Conservation (phyloP, 306 rosid genomes). For the Prunus mume region DNA sequence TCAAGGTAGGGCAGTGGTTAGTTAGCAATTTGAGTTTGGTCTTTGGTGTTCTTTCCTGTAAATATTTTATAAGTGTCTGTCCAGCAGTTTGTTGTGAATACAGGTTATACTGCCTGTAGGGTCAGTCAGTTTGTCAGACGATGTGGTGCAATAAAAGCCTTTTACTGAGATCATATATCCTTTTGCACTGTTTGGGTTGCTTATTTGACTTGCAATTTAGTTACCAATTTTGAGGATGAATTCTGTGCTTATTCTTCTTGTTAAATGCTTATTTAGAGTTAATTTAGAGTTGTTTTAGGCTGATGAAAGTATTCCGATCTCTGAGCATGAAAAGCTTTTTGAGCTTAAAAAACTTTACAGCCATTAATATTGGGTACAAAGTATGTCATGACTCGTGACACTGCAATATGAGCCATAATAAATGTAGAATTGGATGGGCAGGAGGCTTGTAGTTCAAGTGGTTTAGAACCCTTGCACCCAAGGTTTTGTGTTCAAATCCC, state of each 20-base stretch:
- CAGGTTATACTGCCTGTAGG: slow-evolving; percentile 52
- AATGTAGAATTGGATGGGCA: no score
- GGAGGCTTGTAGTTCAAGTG: no score
- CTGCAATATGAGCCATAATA: no score
- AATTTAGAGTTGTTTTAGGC: no score
- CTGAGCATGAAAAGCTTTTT: no score
- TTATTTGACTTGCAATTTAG: neutral
- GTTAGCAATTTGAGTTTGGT: slow-evolving; percentile 45
- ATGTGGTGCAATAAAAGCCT: slow-evolving; percentile 50
- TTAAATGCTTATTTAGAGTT: neutral
- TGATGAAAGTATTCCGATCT: no score
- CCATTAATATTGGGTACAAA: no score
- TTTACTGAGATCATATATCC: slow-evolving; percentile 23
- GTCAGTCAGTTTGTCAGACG: slow-evolving; percentile 43
- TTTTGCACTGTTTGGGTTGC: neutral
- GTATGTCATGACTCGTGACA: no score
- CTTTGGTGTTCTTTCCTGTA: slow-evolving; percentile 56
- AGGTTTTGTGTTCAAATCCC: no score
- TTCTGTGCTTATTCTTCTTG: no score
- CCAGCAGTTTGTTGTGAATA: slow-evolving; percentile 44
- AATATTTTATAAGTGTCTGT: slow-evolving; percentile 41
- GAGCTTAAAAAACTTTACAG: no score
- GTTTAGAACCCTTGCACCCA: no score
- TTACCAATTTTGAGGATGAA: neutral
- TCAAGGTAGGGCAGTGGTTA: slow-evolving; percentile 28